Evolutionary conservation across 2,329 filamentous ascomycete species (phyloP).

Genomic region (Pseudocercospora crystallina): DNA sequence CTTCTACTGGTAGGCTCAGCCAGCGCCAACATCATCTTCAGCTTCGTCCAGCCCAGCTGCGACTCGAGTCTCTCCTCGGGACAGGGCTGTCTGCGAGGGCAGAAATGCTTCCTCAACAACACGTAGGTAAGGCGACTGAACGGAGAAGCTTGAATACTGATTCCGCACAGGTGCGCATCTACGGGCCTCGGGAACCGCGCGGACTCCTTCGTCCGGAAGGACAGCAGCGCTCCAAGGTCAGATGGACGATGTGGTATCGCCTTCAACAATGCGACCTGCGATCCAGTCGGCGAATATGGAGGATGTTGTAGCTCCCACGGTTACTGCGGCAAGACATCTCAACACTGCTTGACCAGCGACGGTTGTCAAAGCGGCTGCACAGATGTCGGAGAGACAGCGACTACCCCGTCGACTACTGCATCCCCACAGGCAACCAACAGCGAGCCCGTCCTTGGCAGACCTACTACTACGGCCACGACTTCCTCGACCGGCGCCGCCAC

Average conservation of each 20-base stretch:
- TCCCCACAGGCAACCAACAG: constrained; percentile 3
- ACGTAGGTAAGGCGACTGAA: constrained; percentile 28
- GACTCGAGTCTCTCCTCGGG: constrained; percentile 28
- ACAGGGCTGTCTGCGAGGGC: constrained; percentile 39
- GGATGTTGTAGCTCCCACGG: constrained; percentile 40
- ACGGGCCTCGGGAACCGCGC: neutral
- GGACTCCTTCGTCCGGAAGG: neutral
- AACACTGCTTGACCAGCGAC: constrained; percentile 29
- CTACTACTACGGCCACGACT: constrained; percentile 15
- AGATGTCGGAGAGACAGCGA: constrained; percentile 44
- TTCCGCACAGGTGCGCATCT: neutral
- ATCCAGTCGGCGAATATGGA: constrained; percentile 40
- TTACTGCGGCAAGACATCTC: constrained; percentile 37
- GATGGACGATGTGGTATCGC: constrained; percentile 44
- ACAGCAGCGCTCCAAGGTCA: constrained; percentile 15
- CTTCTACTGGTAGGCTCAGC: neutral
- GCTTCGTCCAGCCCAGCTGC: constrained; percentile 48
- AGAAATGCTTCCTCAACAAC: constrained; percentile 38
- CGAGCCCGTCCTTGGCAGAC: constrained; percentile 30
- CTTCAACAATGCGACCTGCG: constrained; percentile 41
- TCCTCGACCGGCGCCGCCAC: constrained; percentile 36
- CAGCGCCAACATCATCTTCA: constrained; percentile 52
- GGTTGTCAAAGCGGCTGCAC: constrained; percentile 45
- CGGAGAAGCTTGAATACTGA: neutral
- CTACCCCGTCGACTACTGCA: constrained; percentile 18